Conservation (phyloP, 2,329 filamentous ascomycete genomes). For the Metarhizium sp. region DNA sequence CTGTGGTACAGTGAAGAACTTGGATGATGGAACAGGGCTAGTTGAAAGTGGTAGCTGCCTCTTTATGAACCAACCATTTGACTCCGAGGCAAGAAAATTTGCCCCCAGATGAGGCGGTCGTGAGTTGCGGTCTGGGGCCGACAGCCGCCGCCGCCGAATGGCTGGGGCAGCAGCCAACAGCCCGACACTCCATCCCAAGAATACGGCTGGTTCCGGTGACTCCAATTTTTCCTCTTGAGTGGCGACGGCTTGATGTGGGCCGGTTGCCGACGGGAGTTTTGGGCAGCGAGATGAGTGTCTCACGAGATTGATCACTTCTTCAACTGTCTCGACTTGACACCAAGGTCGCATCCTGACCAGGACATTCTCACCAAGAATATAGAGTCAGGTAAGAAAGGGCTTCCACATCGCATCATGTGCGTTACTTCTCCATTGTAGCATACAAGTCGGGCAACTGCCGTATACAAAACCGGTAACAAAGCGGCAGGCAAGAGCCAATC, state of each 20-base stretch:
- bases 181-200: background rate
- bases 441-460: background rate
- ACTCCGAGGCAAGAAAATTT: background rate
- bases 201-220: background rate
- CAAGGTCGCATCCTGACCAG: background rate
- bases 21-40: background rate
- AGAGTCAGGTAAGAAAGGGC: background rate
- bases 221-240: background rate
- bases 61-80: background rate
- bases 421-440: background rate
- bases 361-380: background rate
- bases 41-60: background rate
- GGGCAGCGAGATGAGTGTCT: background rate
- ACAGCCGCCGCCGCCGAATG: slow-evolving; percentile 3
- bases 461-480: background rate
- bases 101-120: background rate
- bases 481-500: background rate
- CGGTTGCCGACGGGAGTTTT: background rate
- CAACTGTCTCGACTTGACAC: no score
- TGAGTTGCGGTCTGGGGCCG: slow-evolving; percentile 1
- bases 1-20: background rate
- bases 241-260: background rate
- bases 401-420: background rate
- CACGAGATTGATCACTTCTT: background rate
- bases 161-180: background rate